Evolutionary conservation across 139 green algal species (phyloP).

Genomic region (Chlorella sp.): DNA sequence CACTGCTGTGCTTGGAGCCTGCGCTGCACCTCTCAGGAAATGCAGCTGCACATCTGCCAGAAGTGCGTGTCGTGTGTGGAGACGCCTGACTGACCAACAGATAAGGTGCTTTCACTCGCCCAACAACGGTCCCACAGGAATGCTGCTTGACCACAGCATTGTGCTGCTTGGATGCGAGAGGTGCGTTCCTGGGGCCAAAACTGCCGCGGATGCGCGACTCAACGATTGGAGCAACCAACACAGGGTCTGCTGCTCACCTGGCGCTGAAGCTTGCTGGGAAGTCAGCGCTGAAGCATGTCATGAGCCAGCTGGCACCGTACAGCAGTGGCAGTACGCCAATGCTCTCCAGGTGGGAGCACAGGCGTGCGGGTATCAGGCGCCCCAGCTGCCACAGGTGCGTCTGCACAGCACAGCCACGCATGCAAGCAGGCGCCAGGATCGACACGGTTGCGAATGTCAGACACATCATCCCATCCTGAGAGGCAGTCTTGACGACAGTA

Average conservation of each 20-base stretch:
- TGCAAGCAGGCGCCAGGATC: too few relatives aligned
- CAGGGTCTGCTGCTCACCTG: slow-evolving; percentile 11
- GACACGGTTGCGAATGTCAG: too few relatives aligned
- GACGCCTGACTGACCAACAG: background rate
- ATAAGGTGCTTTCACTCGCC: background rate
- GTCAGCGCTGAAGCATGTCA: slow-evolving; percentile 70
- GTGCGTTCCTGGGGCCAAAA: too few relatives aligned
- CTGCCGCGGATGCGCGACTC: too few relatives aligned
- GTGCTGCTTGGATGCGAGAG: background rate
- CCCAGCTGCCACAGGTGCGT: slow-evolving; percentile 71
- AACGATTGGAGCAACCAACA: too few relatives aligned
- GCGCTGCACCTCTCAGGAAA: background rate
- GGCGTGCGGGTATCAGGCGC: slow-evolving; percentile 43
- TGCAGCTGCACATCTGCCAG: background rate
- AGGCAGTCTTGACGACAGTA: too few relatives aligned
- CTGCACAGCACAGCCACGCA: too few relatives aligned
- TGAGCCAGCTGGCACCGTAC: slow-evolving; percentile 73
- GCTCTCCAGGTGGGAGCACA: slow-evolving; percentile 57
- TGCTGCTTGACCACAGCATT: background rate
- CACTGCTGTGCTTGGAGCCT: background rate
- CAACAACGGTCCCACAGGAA: background rate
- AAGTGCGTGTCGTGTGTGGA: background rate
- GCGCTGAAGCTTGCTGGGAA: slow-evolving; percentile 67
- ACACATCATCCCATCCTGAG: too few relatives aligned
- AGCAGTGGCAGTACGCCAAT: slow-evolving; percentile 55